A percentile compares a stretch with the other conserved stretches of the same genome.
Evolutionary conservation across 257 asterid genomes (phyloP).

Genomic region (Nicotiana tabacum): DNA sequence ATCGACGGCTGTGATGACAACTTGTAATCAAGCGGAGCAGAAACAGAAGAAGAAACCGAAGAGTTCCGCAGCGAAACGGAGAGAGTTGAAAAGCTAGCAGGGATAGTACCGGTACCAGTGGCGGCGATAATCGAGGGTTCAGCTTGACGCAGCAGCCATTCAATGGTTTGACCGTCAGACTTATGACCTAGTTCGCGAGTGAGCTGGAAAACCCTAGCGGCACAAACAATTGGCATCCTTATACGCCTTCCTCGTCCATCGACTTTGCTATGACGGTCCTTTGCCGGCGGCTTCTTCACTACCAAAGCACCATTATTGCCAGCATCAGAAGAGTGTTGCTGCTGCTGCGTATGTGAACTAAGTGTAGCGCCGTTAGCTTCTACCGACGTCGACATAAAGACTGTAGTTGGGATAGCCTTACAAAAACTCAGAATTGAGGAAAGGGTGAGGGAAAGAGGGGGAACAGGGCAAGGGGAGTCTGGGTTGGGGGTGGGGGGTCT

Average conservation of each 20-base stretch:
- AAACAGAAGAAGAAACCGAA: not conserved
- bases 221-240: conserved; percentile 15
- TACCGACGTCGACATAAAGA: not conserved
- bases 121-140: conserved; percentile 14
- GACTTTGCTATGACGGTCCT: conserved; percentile 11
- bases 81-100: not conserved
- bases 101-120: conserved; percentile 15
- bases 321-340: not conserved
- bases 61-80: not conserved
- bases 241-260: conserved; percentile 12
- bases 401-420: no score
- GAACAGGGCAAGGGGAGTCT: not conserved
- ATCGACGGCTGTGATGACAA: not conserved
- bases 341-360: not conserved
- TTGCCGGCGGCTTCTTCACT: not conserved
- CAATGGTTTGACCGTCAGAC: conserved; percentile 14
- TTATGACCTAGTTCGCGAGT: conserved; percentile 13
- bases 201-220: conserved; percentile 13
- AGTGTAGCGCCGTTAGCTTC: not conserved
- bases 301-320: not conserved
- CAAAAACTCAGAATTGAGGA: not conserved
- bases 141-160: conserved; percentile 12
- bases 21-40: not conserved
- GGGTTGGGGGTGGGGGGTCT: not conserved
- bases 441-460: not conserved